Conservation (phyloP, 163 green algal genomes). For the Coccomyxa subellipsoidea region DNA sequence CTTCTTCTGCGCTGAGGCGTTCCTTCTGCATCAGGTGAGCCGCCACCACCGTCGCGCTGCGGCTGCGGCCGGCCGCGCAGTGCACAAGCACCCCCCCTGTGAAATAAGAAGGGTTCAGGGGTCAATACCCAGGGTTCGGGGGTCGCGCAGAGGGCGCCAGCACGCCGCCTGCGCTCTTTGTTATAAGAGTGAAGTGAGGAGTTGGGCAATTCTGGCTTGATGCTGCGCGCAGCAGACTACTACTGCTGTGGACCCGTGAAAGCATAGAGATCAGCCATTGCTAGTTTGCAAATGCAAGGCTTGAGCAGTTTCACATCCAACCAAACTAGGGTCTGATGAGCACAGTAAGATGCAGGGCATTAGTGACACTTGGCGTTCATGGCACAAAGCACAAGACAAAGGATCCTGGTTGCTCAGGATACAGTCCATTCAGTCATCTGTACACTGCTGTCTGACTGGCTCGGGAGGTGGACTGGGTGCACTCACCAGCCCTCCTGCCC, state of each 20-base stretch:
- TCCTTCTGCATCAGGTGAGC: conserved; percentile 1
- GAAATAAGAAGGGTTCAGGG: too few relatives aligned
- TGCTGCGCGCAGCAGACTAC: too few relatives aligned
- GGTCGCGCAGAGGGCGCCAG: too few relatives aligned
- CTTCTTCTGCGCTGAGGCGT: neutral
- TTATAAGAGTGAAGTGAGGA: too few relatives aligned
- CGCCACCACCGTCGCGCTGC: neutral
- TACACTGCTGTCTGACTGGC: neutral
- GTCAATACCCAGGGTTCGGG: too few relatives aligned
- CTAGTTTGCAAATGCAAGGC: too few relatives aligned
- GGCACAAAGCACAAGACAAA: neutral
- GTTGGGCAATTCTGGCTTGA: too few relatives aligned
- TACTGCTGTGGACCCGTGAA: too few relatives aligned
- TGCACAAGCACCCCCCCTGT: neutral
- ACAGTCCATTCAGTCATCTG: neutral
- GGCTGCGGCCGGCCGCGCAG: neutral
- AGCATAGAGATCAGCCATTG: too few relatives aligned
- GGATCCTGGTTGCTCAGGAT: neutral
- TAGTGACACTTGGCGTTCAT: neutral
- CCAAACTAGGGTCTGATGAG: too few relatives aligned
- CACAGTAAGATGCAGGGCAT: neutral
- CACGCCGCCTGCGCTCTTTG: neutral
- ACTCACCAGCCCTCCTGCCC: neutral
- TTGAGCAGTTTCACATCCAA: neutral
- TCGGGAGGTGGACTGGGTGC: neutral